Percentiles rank a stretch among this genome's conserved stretches.
Conservation (phyloP, 352 stramenopile species). For the Phytophthora idaei region DNA sequence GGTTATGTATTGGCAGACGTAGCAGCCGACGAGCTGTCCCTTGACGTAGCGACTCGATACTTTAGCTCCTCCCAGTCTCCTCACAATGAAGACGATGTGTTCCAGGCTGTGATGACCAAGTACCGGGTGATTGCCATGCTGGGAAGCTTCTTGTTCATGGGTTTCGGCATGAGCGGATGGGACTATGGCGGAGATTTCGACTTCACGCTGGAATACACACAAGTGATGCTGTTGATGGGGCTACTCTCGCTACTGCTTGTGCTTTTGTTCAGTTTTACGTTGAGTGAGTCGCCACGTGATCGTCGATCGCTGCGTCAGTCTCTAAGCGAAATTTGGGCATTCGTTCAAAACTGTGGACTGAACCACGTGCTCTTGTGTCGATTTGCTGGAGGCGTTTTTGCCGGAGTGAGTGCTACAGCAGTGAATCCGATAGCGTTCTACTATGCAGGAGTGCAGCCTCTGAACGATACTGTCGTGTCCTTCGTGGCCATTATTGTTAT, state of each 20-base stretch:
- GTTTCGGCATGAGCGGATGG: conserved; percentile 57
- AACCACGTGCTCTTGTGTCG: conserved; percentile 48
- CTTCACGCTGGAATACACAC: conserved; percentile 56
- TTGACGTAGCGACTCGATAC: conserved; percentile 33
- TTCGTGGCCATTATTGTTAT: conserved; percentile 46
- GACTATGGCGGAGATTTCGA: conserved; percentile 72
- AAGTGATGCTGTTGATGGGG: conserved; percentile 50
- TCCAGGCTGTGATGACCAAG: conserved; percentile 44
- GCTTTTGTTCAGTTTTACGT: conserved; percentile 34
- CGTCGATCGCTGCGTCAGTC: conserved; percentile 32
- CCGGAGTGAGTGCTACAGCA: conserved; percentile 45
- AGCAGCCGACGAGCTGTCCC: conserved; percentile 63
- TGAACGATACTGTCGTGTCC: conserved; percentile 63
- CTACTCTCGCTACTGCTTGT: conserved; percentile 39
- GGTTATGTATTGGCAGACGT: conserved; percentile 85
- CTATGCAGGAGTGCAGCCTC: conserved; percentile 54
- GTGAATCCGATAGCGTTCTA: conserved; percentile 54
- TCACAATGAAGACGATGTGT: conserved; percentile 28
- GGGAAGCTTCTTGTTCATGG: conserved; percentile 58
- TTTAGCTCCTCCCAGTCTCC: conserved; percentile 16
- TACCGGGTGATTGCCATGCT: conserved; percentile 45
- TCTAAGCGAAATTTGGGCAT: conserved; percentile 37
- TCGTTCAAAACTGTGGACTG: conserved; percentile 45
- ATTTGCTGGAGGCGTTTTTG: conserved; percentile 48
- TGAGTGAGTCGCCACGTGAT: conserved; percentile 21